Conservation (phyloP, 148 eudicot species). For the Rhododendron williamsianum region DNA sequence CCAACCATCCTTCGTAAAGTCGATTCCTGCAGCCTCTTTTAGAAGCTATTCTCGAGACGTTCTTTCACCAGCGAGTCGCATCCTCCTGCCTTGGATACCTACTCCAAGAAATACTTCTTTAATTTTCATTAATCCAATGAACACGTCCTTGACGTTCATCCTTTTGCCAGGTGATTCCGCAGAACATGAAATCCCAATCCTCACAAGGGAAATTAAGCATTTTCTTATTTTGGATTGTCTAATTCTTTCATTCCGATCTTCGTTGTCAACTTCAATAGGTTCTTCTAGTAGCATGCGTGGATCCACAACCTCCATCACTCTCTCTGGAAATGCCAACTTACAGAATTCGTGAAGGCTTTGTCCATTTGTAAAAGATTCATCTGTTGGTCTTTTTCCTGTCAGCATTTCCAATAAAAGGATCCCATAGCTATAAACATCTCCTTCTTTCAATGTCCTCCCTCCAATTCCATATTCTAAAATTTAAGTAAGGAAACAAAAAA, state of each 20-base stretch:
- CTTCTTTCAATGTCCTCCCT: not conserved
- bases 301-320: not conserved
- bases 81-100: not conserved
- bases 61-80: not conserved
- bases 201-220: not conserved
- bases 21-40: not conserved
- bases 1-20: not conserved
- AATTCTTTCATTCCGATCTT: not conserved
- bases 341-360: not conserved
- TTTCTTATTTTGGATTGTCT: not conserved
- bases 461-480: not conserved
- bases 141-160: not conserved
- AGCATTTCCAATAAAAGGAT: not conserved
- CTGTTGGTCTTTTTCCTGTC: conserved; percentile 2
- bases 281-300: not conserved
- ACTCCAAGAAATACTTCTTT: conserved; percentile 3
- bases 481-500: not conserved
- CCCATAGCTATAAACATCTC: not conserved
- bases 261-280: not conserved
- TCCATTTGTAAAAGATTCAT: not conserved
- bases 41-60: not conserved
- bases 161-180: not conserved
- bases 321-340: not conserved
- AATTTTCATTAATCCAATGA: not conserved
- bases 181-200: conserved; percentile 8